Evolutionary conservation across 2,329 filamentous ascomycete genomes (phyloP).

Genomic region (Cladosporium halotolerans): DNA sequence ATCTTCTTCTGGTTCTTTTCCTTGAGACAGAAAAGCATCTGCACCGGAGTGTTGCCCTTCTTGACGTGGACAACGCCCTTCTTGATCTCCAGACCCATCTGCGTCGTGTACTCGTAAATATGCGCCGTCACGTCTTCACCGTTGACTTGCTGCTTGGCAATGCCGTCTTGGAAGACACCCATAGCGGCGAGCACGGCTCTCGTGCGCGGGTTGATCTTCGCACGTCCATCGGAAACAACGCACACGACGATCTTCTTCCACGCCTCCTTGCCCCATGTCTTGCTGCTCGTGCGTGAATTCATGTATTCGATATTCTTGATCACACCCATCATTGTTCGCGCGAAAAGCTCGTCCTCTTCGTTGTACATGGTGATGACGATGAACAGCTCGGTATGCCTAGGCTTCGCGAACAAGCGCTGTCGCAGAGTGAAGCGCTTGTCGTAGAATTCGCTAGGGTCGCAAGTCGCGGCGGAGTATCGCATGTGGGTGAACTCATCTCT

Average conservation of each 20-base stretch:
- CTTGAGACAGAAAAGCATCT: constrained; percentile 96
- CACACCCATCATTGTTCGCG: constrained; percentile 90
- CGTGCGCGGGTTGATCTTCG: constrained; percentile 91
- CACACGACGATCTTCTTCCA: constrained; percentile 99
- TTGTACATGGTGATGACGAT: constrained; percentile 99
- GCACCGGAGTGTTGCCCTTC: constrained; percentile 78
- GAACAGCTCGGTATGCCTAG: constrained; percentile 87
- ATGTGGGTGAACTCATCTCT: constrained; percentile 87
- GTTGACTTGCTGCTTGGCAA: constrained; percentile 97
- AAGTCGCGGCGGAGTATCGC: constrained; percentile 91
- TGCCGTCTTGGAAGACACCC: constrained; percentile 96
- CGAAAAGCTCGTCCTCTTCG: constrained; percentile 93
- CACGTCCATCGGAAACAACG: constrained; percentile 92
- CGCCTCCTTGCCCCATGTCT: constrained; percentile 96
- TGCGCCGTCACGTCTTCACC: constrained; percentile 93
- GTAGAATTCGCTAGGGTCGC: constrained; percentile 83
- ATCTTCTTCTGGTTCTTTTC: constrained; percentile 99
- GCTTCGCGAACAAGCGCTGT: constrained; percentile 86
- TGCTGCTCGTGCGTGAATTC: constrained; percentile 86
- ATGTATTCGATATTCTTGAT: constrained; percentile 99
- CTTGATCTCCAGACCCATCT: constrained; percentile 82
- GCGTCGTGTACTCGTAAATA: constrained; percentile 88
- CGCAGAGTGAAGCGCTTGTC: constrained; percentile 85
- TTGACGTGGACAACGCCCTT: constrained; percentile 81
- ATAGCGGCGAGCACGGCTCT: constrained; percentile 83